These are phyloP conservation scores for Flaveria linearis DNA, from an alignment of 129 eudicot genomes.

Conservation along the genomic window DNA sequence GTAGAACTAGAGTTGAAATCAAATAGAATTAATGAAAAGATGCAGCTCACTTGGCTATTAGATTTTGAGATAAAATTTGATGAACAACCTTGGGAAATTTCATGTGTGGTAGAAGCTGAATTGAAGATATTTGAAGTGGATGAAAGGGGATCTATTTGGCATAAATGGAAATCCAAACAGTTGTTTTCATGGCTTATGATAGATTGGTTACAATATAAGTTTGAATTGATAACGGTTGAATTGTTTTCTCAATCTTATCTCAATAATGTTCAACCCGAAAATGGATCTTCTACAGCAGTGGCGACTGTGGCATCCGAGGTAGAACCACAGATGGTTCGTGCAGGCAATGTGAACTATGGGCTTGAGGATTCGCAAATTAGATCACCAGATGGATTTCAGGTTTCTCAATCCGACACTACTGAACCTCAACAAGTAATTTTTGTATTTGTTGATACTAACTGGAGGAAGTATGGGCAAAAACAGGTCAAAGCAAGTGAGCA, in stretches of 20 bases:
- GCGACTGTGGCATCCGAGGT: slow-evolving; percentile 20
- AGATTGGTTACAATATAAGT: too few species aligned
- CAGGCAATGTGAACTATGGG: slow-evolving; percentile 31
- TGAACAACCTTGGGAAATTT: too few species aligned
- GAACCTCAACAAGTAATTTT: slow-evolving; percentile 30
- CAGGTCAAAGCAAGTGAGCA: slow-evolving; percentile 88
- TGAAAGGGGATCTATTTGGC: too few species aligned
- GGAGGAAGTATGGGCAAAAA: slow-evolving; percentile 98
- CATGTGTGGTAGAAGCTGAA: too few species aligned
- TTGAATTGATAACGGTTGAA: too few species aligned
- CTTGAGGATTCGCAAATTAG: slow-evolving; percentile 52
- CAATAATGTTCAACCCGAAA: slow-evolving; percentile 46
- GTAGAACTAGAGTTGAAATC: too few species aligned
- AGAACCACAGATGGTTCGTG: slow-evolving; percentile 29
- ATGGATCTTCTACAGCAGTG: slow-evolving; percentile 25
- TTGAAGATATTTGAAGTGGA: too few species aligned
- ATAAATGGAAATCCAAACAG: too few species aligned
- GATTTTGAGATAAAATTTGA: too few species aligned
- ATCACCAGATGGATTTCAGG: slow-evolving; percentile 41
- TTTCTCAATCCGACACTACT: slow-evolving; percentile 50
- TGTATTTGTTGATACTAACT: slow-evolving; percentile 57
- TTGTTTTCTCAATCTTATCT: slow-evolving; percentile 58
- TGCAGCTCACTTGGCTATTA: too few species aligned
- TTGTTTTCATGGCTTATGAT: too few species aligned
- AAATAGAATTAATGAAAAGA: too few species aligned